A percentile compares a stretch with the other conserved stretches of the same genome.
Evolutionary conservation across 441 rosid species (phyloP).

Genomic region (Populus trichocarpa): DNA sequence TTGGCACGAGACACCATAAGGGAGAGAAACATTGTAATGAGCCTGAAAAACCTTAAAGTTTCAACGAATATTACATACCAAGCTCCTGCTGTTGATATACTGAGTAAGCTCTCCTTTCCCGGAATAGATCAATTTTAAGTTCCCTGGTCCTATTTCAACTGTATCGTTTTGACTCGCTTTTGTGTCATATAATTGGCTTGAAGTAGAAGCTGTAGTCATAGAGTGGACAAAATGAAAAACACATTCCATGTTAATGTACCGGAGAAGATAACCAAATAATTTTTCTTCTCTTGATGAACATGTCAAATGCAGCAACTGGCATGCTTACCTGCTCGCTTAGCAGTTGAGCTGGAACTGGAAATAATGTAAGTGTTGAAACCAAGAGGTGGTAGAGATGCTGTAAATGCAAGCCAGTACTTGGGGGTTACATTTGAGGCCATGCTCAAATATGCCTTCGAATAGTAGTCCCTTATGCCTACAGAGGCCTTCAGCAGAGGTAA

Average conservation of each 20-base stretch:
- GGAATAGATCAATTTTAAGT: constrained; percentile 59
- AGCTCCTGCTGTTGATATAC: constrained; percentile 58
- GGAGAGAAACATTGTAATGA: background rate
- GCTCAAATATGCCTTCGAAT: constrained; percentile 77
- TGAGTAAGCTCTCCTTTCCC: constrained; percentile 41
- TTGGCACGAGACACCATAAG: background rate
- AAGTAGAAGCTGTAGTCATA: constrained; percentile 28
- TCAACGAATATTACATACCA: constrained; percentile 37
- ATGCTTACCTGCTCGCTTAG: constrained; percentile 44
- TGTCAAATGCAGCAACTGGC: constrained; percentile 8
- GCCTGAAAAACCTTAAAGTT: constrained; percentile 7
- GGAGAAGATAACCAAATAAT: background rate
- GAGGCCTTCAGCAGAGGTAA: constrained; percentile 62
- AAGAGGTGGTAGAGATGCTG: constrained; percentile 80
- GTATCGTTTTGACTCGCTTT: constrained; percentile 32
- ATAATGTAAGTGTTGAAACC: constrained; percentile 83
- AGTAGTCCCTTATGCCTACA: constrained; percentile 53
- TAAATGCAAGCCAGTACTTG: constrained; percentile 88
- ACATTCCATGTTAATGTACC: background rate
- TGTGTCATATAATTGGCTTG: constrained; percentile 33
- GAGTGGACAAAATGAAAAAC: background rate
- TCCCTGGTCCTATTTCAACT: constrained; percentile 67
- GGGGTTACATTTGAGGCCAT: constrained; percentile 49
- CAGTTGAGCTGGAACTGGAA: constrained; percentile 37
- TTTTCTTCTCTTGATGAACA: background rate